phyloP scores from a whole-genome alignment of 305 asterid species.

The Solanum hybrid region DNA sequence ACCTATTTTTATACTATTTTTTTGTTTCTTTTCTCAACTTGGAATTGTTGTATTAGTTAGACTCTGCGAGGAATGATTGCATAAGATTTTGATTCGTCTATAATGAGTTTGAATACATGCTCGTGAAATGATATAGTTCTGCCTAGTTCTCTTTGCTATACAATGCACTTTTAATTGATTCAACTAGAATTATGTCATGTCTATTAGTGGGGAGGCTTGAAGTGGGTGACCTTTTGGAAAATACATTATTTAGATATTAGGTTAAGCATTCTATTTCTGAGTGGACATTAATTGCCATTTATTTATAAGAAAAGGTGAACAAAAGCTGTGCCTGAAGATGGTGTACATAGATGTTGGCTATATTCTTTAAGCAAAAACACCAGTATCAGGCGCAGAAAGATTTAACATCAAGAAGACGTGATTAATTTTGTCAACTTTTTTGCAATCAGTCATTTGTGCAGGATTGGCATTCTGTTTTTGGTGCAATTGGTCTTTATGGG shows the following conservation, averaged over 20 bases:
- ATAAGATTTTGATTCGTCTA: background rate
- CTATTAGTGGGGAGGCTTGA: background rate
- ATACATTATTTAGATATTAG: background rate
- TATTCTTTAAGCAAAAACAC: background rate
- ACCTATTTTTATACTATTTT: background rate
- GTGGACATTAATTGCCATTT: background rate
- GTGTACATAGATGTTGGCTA: background rate
- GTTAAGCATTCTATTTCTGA: background rate
- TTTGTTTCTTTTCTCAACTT: background rate
- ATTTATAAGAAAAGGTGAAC: background rate
- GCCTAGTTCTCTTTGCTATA: background rate
- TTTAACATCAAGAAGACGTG: background rate
- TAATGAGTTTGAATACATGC: background rate
- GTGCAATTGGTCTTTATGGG: background rate
- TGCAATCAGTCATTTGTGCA: background rate
- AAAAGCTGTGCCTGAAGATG: background rate
- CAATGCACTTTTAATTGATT: background rate
- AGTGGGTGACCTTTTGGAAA: background rate
- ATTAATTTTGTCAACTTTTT: background rate
- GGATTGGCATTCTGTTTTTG: background rate
- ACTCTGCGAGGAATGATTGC: background rate
- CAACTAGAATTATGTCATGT: background rate
- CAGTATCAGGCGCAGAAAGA: background rate
- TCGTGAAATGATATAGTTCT: background rate
- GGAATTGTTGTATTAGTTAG: background rate